phyloP scores from a whole-genome alignment of 1,284 basidiomycete species.

The Sanghuangporus sanghuang region DNA sequence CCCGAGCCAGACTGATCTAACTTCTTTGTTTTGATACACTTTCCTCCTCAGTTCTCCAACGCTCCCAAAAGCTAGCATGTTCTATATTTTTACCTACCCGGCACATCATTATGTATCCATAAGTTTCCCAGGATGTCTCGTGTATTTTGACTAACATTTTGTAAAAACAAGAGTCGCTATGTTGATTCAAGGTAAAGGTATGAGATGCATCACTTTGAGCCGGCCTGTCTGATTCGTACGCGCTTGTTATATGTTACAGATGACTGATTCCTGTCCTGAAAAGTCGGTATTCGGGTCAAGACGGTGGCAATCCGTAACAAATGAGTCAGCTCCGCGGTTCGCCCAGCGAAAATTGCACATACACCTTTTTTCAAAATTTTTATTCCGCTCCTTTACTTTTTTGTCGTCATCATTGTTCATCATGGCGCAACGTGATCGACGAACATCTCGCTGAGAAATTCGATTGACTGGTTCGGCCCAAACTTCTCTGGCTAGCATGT shows the following conservation, averaged over 20 bases:
- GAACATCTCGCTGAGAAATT: not conserved
- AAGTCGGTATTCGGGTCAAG: too few relatives aligned
- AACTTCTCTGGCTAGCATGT: not conserved
- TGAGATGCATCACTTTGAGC: too few relatives aligned
- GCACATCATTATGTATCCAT: not conserved
- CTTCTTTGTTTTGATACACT: not conserved
- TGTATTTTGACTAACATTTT: constrained; percentile 2
- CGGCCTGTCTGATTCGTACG: too few relatives aligned
- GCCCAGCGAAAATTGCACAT: not conserved
- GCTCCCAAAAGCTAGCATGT: constrained; percentile 32
- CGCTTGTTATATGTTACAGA: too few relatives aligned
- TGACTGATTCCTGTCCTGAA: too few relatives aligned
- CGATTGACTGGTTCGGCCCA: not conserved
- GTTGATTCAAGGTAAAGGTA: not conserved
- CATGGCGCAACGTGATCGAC: not conserved
- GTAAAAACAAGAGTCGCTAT: not conserved
- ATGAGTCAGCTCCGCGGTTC: not conserved
- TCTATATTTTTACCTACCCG: not conserved
- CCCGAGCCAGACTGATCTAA: not conserved
- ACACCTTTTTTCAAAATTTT: not conserved
- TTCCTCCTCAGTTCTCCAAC: constrained; percentile 49
- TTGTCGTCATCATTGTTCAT: not conserved
- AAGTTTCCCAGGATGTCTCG: not conserved
- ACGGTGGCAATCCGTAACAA: not conserved
- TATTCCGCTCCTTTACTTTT: not conserved